phyloP scores from a whole-genome alignment of 345 rosid genomes.

The Zanthoxylum bungeanum region DNA sequence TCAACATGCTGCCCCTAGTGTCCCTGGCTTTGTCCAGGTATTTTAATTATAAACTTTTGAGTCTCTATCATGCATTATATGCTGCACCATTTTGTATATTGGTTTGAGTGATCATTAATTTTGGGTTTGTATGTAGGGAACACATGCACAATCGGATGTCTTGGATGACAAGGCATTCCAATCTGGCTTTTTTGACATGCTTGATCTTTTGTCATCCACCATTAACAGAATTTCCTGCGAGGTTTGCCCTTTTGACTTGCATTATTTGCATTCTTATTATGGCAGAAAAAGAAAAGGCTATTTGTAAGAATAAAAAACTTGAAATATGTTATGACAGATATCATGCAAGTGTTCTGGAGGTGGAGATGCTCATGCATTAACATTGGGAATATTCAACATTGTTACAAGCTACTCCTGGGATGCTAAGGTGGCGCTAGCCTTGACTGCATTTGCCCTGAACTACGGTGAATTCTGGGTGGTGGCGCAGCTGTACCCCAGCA shows the following conservation, averaged over 20 bases:
- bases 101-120: too few species aligned
- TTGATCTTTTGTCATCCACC: conserved; percentile 37
- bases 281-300: not conserved
- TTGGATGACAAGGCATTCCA: conserved; percentile 36
- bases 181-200: conserved; percentile 31
- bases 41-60: too few species aligned
- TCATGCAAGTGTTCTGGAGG: conserved; percentile 40
- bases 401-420: conserved; percentile 53
- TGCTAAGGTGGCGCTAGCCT: conserved; percentile 48
- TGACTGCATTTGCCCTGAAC: conserved; percentile 52
- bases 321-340: conserved; percentile 39
- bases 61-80: not conserved
- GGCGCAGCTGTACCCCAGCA: conserved; percentile 41
- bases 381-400: conserved; percentile 35
- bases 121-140: conserved; percentile 22
- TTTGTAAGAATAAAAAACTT: too few species aligned
- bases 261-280: not conserved
- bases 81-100: not conserved
- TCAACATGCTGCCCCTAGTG: conserved; percentile 27
- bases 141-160: conserved; percentile 22
- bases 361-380: conserved; percentile 45
- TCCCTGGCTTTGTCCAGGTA: conserved; percentile 23
- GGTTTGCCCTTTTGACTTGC: conserved; percentile 28
- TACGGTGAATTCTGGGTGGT: conserved; percentile 65
- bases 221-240: conserved; percentile 55